Percentiles rank a stretch among this genome's conserved stretches.
phyloP scores from a whole-genome alignment of 2,329 filamentous ascomycete species.

The Talaromyces pinophilus region DNA sequence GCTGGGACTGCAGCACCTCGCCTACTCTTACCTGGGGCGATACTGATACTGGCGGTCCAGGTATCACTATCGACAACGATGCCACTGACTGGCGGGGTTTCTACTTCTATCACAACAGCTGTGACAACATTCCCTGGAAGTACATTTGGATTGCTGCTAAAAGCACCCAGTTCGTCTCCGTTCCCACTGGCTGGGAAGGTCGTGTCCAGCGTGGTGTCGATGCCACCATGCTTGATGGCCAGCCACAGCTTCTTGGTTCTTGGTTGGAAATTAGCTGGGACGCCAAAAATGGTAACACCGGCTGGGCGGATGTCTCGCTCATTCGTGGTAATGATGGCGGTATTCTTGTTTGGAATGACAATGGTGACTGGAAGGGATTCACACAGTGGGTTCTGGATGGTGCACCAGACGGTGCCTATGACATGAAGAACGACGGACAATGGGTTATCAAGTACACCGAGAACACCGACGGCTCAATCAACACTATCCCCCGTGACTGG shows the following conservation, averaged over 20 bases:
- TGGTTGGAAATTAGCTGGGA: constrained; percentile 19
- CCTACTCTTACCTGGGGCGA: constrained; percentile 17
- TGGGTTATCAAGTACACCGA: constrained; percentile 14
- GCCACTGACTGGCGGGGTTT: constrained; percentile 9
- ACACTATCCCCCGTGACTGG: constrained; percentile 16
- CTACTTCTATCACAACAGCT: constrained; percentile 19
- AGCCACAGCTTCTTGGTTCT: constrained; percentile 14
- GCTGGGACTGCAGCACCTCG: constrained; percentile 15
- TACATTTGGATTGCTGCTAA: constrained; percentile 18
- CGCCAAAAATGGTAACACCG: neutral
- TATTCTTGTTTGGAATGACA: constrained; percentile 16
- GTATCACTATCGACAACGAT: constrained; percentile 16
- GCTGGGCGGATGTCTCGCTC: constrained; percentile 17
- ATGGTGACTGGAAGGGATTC: constrained; percentile 15
- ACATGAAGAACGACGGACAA: constrained; percentile 17
- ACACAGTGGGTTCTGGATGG: constrained; percentile 14
- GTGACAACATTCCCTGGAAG: constrained; percentile 16
- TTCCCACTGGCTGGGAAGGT: constrained; percentile 10
- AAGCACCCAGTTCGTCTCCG: constrained; percentile 13
- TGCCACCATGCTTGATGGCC: constrained; percentile 10
- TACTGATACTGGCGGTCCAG: constrained; percentile 14
- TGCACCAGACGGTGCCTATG: constrained; percentile 12
- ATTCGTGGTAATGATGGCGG: constrained; percentile 16
- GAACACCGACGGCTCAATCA: constrained; percentile 5
- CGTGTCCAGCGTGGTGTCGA: constrained; percentile 16